Evolutionary conservation across 164 flowering plant genomes (phyloP).

Genomic region (Pachysandra terminalis): DNA sequence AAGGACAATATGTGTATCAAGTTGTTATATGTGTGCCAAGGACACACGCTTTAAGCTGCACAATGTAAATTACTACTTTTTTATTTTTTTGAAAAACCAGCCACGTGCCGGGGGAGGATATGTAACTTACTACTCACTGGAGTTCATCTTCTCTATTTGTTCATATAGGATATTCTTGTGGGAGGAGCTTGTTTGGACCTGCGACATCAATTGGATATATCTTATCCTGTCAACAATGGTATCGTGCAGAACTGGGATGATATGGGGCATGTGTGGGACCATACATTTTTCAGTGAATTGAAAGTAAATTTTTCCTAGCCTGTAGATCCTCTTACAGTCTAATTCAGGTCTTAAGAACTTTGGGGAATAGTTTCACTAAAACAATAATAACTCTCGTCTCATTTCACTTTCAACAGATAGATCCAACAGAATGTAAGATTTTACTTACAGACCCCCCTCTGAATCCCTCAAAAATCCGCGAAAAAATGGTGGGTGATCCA

Average conservation of each 20-base stretch:
- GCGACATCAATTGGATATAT: conserved; percentile 88
- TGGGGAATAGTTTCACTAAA: background rate
- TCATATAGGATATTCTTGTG: conserved; percentile 75
- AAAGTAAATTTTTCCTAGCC: conserved; percentile 43
- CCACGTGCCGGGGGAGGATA: too few species aligned
- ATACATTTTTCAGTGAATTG: conserved; percentile 81
- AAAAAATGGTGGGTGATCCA: conserved; percentile 70
- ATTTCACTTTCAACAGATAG: conserved; percentile 49
- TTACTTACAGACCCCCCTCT: conserved; percentile 97
- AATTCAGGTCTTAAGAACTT: background rate
- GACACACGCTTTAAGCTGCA: too few species aligned
- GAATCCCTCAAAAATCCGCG: conserved; percentile 93
- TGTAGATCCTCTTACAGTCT: background rate
- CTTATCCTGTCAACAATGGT: conserved; percentile 96
- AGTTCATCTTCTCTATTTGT: background rate
- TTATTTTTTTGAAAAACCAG: too few species aligned
- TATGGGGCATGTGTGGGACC: conserved; percentile 97
- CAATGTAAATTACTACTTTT: too few species aligned
- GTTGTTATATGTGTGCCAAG: too few species aligned
- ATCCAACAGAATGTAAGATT: conserved; percentile 90
- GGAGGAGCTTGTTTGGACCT: conserved; percentile 79
- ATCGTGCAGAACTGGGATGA: conserved; percentile 99
- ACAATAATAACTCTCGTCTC: background rate
- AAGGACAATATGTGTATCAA: too few species aligned
- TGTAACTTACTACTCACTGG: too few species aligned